Evolutionary conservation across 164 flowering plant genomes (phyloP), one percentile per base, ranked within the genome.

Genomic region (Cinnamomum chago): DNA sequence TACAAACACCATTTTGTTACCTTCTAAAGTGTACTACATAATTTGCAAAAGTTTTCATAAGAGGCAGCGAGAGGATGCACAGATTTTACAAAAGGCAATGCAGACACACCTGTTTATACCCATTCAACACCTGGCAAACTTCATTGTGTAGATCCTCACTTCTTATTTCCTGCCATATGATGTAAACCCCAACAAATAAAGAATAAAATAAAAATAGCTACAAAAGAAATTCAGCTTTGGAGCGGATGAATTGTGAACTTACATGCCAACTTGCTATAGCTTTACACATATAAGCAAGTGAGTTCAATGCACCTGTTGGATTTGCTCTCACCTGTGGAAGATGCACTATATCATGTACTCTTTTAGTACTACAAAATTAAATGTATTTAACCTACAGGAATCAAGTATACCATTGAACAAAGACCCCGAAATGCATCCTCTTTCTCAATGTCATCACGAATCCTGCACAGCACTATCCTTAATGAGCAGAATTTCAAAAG

Each of bases 261-360:
- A 96, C 99, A 83, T 94, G 95, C 99, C 98, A 96, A 82, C 99
- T 96, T 69, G 99, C 97, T 78, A 96, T 90, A 67, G 99, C 98
- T 83, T 83, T 90, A 84, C 97, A 90, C 89, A 96, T 83, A 73
- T 76, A 83, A 71, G 85, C 86, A 79, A 96, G 97, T 55, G 98
- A 96, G 82, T 81, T 91, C 73, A 96, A 70, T 68, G 88, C 99
- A 30, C 97, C 99, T 0, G 93, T 82, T 74, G 99, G 99, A 85
- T 96, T 96, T 77, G 89, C 88, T 81, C 83, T 83, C 76, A 92
- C 96, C 99, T 95, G 91, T 72, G 79, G 75, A 75, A 70, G 24
- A 72, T 35, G 62, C n/a, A 52, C 12, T 12, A 2, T 4, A 55
- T 55, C 17, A 55, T 55, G 60, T 55, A 15, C 17, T 20, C n/a